phyloP scores from a whole-genome alignment of 108 stramenopile species.

The Cyclostephanos invisitatus region DNA sequence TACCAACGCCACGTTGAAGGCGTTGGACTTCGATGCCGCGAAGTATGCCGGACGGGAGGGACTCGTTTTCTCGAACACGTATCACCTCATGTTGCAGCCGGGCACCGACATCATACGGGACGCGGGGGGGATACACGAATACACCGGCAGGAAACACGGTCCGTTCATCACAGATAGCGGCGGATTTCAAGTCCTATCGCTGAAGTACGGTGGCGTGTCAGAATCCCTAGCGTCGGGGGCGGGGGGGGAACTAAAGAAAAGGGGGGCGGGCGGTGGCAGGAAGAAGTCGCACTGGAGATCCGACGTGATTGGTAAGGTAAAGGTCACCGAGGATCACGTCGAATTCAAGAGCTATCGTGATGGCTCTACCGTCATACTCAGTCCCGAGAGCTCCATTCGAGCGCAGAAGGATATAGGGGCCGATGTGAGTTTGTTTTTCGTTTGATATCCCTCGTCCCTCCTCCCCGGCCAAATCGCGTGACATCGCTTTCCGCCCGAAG shows the following conservation, averaged over 20 bases:
- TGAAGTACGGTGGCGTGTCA: constrained; percentile 49
- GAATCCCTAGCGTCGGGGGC: constrained; percentile 38
- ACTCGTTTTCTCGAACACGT: constrained; percentile 65
- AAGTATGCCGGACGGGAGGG: constrained; percentile 47
- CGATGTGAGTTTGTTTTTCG: constrained; percentile 35
- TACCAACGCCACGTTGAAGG: constrained; percentile 60
- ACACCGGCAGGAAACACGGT: constrained; percentile 37
- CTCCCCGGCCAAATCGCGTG: no score
- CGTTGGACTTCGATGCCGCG: constrained; percentile 38
- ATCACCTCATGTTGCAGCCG: constrained; percentile 65
- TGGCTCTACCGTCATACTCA: constrained; percentile 49
- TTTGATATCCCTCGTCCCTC: no score
- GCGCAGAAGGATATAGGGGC: constrained; percentile 64
- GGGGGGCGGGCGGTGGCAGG: background rate
- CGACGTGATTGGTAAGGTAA: constrained; percentile 40
- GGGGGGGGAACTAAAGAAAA: constrained; percentile 36
- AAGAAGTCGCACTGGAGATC: constrained; percentile 42
- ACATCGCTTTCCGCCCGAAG: no score
- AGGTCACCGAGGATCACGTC: constrained; percentile 59
- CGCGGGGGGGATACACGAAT: constrained; percentile 69
- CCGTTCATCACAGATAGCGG: constrained; percentile 65
- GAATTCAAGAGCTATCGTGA: constrained; percentile 61
- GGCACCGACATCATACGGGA: constrained; percentile 53
- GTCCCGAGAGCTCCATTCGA: constrained; percentile 60
- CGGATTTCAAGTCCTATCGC: constrained; percentile 66